Percentiles rank a stretch among this genome's conserved stretches.
These are phyloP conservation scores for Lichtheimia corymbifera DNA, from an alignment of 371 early-diverging fungal species.

Conservation along the genomic window DNA sequence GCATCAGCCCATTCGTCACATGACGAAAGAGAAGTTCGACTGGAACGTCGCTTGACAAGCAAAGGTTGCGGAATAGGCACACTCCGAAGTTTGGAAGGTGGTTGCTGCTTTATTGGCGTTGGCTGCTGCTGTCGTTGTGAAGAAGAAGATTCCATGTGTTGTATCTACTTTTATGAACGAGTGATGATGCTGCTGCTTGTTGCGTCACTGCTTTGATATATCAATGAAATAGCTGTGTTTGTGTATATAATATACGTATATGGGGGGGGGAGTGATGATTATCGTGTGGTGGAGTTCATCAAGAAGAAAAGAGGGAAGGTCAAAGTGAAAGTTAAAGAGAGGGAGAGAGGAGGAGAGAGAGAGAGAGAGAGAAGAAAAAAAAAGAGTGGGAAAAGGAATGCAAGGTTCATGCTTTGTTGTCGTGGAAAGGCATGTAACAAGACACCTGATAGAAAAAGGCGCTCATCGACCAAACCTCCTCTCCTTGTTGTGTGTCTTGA, in stretches of 20 bases:
- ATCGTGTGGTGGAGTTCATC: not conserved
- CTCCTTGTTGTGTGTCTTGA: no score
- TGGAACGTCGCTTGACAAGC: slow-evolving; percentile 36
- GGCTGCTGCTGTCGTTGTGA: slow-evolving; percentile 1
- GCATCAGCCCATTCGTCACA: slow-evolving; percentile 19
- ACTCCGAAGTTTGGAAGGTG: slow-evolving; percentile 26
- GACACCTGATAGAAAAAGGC: not conserved
- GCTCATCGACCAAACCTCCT: no score
- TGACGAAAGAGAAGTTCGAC: slow-evolving; percentile 35
- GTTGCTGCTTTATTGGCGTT: slow-evolving; percentile 1
- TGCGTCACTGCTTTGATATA: not conserved
- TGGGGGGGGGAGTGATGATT: not conserved
- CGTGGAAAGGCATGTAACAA: not conserved
- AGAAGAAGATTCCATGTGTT: not conserved
- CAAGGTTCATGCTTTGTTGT: slow-evolving; percentile 3
- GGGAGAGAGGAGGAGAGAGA: not conserved
- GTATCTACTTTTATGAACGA: not conserved
- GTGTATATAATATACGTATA: no score
- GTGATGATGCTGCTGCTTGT: not conserved
- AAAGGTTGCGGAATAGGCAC: slow-evolving; percentile 48
- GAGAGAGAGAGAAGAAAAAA: no score
- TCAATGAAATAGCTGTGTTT: no score
- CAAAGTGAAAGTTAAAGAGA: not conserved
- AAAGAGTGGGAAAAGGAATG: not conserved
- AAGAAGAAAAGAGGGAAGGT: not conserved